phyloP scores from a whole-genome alignment of 1,139 yeast species.

The Yamadazyma blattariae region DNA sequence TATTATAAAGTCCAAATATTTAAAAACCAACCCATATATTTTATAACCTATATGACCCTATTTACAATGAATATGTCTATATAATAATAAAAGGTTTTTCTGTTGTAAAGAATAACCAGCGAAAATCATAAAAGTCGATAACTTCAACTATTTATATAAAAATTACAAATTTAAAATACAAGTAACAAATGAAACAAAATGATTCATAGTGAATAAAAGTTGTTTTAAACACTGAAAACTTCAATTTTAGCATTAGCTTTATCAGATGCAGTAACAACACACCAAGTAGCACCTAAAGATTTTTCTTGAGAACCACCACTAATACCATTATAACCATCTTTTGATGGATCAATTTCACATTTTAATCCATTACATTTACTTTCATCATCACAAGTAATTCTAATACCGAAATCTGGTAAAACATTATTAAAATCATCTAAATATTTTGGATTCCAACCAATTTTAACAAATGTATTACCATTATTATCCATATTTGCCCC shows the following conservation, averaged over 20 bases:
- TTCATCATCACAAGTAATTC: conserved; percentile 68
- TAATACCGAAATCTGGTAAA: conserved; percentile 68
- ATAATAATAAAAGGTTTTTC: background rate
- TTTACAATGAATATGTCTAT: background rate
- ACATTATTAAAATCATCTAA: conserved; percentile 56
- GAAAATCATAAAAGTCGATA: too few species aligned
- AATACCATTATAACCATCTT: conserved; percentile 58
- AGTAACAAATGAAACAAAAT: too few species aligned
- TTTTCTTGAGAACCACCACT: conserved; percentile 44
- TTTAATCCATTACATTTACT: conserved; percentile 69
- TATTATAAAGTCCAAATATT: too few species aligned
- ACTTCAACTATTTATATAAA: too few species aligned
- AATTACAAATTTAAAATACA: too few species aligned
- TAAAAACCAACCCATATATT: conserved; percentile 3
- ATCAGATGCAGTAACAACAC: conserved; percentile 75
- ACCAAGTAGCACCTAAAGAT: conserved; percentile 66
- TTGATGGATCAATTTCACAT: conserved; percentile 76
- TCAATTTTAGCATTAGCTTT: conserved; percentile 68
- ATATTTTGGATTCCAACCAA: conserved; percentile 90
- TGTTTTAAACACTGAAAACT: conserved; percentile 49
- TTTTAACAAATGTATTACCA: conserved; percentile 73
- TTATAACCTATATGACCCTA: background rate
- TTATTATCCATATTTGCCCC: conserved; percentile 75
- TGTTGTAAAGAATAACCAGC: background rate
- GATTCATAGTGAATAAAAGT: too few species aligned